Evolutionary conservation across 2,329 filamentous ascomycete species (phyloP).

Genomic region (Colletotrichum melonis): DNA sequence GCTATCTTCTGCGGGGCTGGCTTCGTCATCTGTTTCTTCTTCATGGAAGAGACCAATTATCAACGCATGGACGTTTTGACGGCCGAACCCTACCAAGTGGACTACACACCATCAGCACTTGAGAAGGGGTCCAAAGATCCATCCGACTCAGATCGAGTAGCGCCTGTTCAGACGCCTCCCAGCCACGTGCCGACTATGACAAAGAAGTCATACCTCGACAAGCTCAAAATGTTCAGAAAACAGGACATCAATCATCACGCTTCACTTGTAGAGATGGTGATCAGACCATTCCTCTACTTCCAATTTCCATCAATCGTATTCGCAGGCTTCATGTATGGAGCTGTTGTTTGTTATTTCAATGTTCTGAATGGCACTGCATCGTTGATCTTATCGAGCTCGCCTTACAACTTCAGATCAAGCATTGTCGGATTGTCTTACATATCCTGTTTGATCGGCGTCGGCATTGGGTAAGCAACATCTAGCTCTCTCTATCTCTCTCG

Average conservation of each 20-base stretch:
- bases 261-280: neutral
- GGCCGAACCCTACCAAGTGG: neutral
- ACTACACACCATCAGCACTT: neutral
- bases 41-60: slow-evolving; percentile 71
- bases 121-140: neutral
- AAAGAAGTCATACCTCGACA: neutral
- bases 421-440: neutral
- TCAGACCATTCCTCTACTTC: neutral
- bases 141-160: neutral
- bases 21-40: slow-evolving; percentile 59
- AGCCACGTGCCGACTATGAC: neutral
- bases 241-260: neutral
- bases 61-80: slow-evolving; percentile 41
- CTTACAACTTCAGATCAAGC: neutral
- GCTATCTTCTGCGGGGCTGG: slow-evolving; percentile 50
- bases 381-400: neutral
- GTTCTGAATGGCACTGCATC: neutral
- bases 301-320: neutral
- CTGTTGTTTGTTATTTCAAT: neutral
- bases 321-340: neutral
- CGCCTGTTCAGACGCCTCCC: neutral
- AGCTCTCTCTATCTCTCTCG: neutral
- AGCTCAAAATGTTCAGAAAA: neutral
- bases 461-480: neutral
- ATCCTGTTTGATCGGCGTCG: neutral